Base-by-base conservation (phyloP, 2,329 filamentous ascomycete genomes). In the Xylariaceae sp. region DNA sequence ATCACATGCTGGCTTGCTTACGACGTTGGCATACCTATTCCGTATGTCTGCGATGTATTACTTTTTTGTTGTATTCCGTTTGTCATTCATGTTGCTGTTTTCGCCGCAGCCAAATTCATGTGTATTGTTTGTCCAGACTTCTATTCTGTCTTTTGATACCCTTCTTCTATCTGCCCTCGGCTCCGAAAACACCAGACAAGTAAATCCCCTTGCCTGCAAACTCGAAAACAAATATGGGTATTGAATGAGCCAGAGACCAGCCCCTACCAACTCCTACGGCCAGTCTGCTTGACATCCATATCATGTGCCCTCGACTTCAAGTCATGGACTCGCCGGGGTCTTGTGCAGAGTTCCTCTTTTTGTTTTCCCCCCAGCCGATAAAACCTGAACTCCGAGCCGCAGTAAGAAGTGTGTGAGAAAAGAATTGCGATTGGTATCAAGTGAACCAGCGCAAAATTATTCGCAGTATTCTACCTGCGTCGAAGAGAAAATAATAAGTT, bases 351-450 rank as follows among this genome's bases (percentile, higher is more conserved):
- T 44, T 45, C 10, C 53, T 45, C 58, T 60, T 53, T 59, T 60
- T 42, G 8, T 42, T 42, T 42, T 13, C 11, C 9, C 10, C 55
- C 50, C 51, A 53, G 56, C 55, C 51, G 62, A 49, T 52, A 63
- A 45, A 45, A 55, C 64, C 62, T 56, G 48, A 63, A 64, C 63
- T 62, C 63, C 63, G 53, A 57, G 55, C 58, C 54, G 59, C 56
- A 35, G 57, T 30, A 45, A 45, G 4, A 45, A 45, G n/a, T n/a
- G 13, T n/a, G 42, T 13, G 3, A 44, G 11, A 13, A n/a, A 45
- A 45, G 58, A 58, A 59, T 57, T 11, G 44, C 62, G 53, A 64
- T 62, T 70, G 69, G 68, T 71, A 71, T 71, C 69, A 70, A 67
- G 64, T 61, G 60, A 63, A 56, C 63, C 63, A 58, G 64, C 63